These are phyloP conservation scores for Saksenaea vasiformis DNA, from an alignment of 371 early-diverging fungal genomes.

Conservation along the genomic window DNA sequence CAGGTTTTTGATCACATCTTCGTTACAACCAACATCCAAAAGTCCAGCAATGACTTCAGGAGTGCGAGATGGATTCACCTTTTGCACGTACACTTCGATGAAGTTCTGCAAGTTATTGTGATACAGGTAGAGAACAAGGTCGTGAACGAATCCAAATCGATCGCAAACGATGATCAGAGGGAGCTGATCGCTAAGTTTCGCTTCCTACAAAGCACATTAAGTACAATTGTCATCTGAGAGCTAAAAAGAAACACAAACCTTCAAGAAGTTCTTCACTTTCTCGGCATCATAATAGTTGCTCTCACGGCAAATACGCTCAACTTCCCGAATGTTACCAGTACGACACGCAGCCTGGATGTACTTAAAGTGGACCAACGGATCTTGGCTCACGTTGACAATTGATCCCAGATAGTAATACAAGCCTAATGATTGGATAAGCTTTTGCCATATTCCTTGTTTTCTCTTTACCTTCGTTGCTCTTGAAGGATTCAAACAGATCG, in stretches of 20 bases:
- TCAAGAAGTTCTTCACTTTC: conserved; percentile 96
- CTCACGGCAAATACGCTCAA: conserved; percentile 96
- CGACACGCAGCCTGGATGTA: conserved; percentile 97
- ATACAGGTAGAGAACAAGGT: conserved; percentile 93
- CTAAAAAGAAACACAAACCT: conserved; percentile 33
- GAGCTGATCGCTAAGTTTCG: conserved; percentile 91
- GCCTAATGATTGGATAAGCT: conserved; percentile 17
- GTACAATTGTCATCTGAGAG: background rate
- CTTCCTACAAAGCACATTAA: conserved; percentile 60
- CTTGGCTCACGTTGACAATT: conserved; percentile 92
- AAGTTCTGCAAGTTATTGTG: conserved; percentile 91
- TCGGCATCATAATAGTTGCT: conserved; percentile 95
- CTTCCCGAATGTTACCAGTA: conserved; percentile 95
- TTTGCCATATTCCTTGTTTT: background rate
- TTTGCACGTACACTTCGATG: conserved; percentile 97
- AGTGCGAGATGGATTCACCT: conserved; percentile 93
- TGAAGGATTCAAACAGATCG: conserved; percentile 87
- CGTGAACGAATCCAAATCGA: conserved; percentile 95
- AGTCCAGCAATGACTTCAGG: conserved; percentile 96
- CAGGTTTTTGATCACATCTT: conserved; percentile 88
- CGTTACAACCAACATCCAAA: conserved; percentile 97
- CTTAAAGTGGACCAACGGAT: conserved; percentile 94
- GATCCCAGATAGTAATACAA: conserved; percentile 93
- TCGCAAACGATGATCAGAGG: conserved; percentile 98
- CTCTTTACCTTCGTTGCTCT: conserved; percentile 84